Evolutionary conservation across 208 protist genomes (phyloP), one percentile per base, ranked within the genome.

Genomic region (Wallacemonas collosoma): DNA sequence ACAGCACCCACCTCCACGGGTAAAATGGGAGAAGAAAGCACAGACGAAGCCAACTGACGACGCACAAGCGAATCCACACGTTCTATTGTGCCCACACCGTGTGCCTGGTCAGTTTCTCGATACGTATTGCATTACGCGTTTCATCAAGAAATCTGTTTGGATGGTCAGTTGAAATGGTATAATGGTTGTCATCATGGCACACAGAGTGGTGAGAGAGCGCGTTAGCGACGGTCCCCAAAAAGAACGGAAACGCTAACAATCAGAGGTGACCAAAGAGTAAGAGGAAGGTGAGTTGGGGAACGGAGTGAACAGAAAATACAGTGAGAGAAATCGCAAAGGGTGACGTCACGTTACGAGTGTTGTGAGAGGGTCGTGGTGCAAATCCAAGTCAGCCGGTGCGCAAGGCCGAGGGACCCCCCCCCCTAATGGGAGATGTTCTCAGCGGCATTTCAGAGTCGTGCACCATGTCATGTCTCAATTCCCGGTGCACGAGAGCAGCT

Each of bases 101-200:
- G 53, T 58, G 11, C 26, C 14, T n/a, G 26, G 53, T 84, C 79
- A 85, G 80, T 75, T 85, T 85, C 80, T 85, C 80, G 80, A 85
- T 85, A 85, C 76, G 80, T 85, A 82, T 81, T 81, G 77, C 77
- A 72, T 71, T 68, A 75, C 60, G 68, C 76, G 17, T 38, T 71
- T 77, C 71, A 70, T 71, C 72, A 63, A 53, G 36, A 61, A 54
- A 15, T 26, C 26, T 58, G 14, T 50, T 12, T 12, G 45, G 45
- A 12, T 50, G 45, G 45, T 6, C 12, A 50, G 51, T 43, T 6
- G 9, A 56, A 41, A 51, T 54, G 45, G 11, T 63, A 50, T 40
- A 56, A 64, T 55, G 47, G 39, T 26, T 45, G 44, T 75, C 43
- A 39, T 57, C 44, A 26, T 63, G n/a, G 55, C 41, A 47, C 36